A percentile compares a stretch with the other conserved stretches of the same genome.
phyloP scores from a whole-genome alignment of 768 basidiomycete species.

The Candolleomyces eurysporus region DNA sequence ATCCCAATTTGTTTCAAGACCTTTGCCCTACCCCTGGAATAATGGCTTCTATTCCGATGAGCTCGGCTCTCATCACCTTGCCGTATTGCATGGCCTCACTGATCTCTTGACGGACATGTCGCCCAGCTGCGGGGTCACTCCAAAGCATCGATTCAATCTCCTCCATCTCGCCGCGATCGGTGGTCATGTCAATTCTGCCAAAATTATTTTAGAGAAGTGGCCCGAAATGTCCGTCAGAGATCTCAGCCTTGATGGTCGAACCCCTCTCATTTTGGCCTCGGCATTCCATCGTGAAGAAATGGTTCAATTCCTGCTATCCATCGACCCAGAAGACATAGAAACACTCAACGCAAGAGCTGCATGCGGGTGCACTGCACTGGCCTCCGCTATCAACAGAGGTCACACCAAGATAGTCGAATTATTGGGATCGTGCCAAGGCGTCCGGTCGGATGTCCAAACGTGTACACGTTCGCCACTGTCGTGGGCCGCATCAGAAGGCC shows the following conservation, averaged over 20 bases:
- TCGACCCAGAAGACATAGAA: not conserved
- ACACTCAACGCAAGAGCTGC: not conserved
- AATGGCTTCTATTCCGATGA: not conserved
- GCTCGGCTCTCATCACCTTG: not conserved
- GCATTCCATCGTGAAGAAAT: not conserved
- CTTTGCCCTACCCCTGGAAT: not conserved
- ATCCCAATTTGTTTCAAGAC: not conserved
- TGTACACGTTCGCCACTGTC: not conserved
- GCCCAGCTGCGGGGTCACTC: not conserved
- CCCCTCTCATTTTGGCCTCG: not conserved
- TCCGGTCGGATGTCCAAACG: not conserved
- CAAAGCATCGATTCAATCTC: not conserved
- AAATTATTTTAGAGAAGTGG: not conserved
- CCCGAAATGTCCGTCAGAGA: not conserved
- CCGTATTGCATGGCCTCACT: not conserved
- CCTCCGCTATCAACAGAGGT: not conserved
- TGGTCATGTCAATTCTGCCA: not conserved
- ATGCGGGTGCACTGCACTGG: not conserved
- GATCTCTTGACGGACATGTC: not conserved
- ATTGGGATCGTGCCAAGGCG: not conserved
- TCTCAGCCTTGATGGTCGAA: not conserved
- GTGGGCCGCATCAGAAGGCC: not conserved
- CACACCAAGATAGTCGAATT: not conserved
- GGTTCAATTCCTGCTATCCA: not conserved
- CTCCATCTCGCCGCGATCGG: not conserved